phyloP scores from a whole-genome alignment of 2,329 filamentous ascomycete species.

The Aspergillus neoniger region DNA sequence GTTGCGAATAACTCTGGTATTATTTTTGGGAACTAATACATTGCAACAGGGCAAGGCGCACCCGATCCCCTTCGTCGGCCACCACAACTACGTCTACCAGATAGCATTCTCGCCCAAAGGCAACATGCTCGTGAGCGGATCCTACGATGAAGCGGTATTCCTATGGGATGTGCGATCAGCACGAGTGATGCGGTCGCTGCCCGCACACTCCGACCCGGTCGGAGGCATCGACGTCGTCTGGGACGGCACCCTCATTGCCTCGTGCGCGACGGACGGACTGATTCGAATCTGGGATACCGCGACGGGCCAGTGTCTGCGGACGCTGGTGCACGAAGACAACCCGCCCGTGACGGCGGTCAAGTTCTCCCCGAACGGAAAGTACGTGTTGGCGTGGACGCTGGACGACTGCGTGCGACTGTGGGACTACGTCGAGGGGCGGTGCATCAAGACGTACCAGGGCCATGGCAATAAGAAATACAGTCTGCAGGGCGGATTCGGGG shows the following conservation, averaged over 20 bases:
- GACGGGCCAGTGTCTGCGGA: slow-evolving; percentile 92
- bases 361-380: slow-evolving; percentile 93
- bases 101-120: slow-evolving; percentile 97
- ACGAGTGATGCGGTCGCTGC: slow-evolving; percentile 82
- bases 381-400: slow-evolving; percentile 86
- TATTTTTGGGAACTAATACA: background rate
- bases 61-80: slow-evolving; percentile 69
- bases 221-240: slow-evolving; percentile 88
- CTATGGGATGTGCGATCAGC: slow-evolving; percentile 93
- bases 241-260: slow-evolving; percentile 89
- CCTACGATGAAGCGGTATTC: slow-evolving; percentile 96
- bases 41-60: slow-evolving; percentile 54
- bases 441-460: slow-evolving; percentile 96
- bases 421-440: slow-evolving; percentile 89
- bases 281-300: slow-evolving; percentile 95
- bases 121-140: slow-evolving; percentile 92
- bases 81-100: slow-evolving; percentile 95
- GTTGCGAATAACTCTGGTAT: slow-evolving; percentile 3
- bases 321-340: slow-evolving; percentile 94
- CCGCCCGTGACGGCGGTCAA: slow-evolving; percentile 84
- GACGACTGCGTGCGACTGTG: slow-evolving; percentile 89
- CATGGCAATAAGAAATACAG: slow-evolving; percentile 83
- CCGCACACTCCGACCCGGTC: slow-evolving; percentile 93
- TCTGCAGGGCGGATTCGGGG: slow-evolving; percentile 80
- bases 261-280: slow-evolving; percentile 86